Evolutionary conservation across 1,284 basidiomycete species (phyloP), one percentile per base, ranked within the genome.

Genomic region (Anthracocystis panici-leucophaei): DNA sequence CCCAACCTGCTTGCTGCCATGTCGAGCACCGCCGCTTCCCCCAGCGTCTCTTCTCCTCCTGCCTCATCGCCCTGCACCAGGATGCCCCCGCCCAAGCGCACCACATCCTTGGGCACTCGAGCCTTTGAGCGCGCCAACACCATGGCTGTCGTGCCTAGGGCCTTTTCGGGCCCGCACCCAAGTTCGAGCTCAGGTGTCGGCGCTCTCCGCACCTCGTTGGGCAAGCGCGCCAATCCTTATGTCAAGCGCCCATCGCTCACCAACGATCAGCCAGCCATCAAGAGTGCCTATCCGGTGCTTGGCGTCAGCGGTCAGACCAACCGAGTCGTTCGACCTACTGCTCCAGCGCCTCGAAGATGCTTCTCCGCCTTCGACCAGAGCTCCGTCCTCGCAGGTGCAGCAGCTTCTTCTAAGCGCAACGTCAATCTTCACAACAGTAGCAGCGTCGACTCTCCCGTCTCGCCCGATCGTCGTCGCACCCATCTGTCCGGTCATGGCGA

Each of bases 221-320:
- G 79, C 54, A 80, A 80, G 66, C 73, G 79, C 5, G 57, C 75
- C 50, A 80, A 80, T 42, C 79, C 79, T 8, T 79, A 80, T 57
- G 64, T 65, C 58, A 78, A 75, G 62, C 64, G 77, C 33, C 78
- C 75, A 16, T 70, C 70, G 52, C 60, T 73, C 27, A 46, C 42
- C 44, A 56, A 67, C 25, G 61, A 57, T 11, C 62, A 45, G 8
- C 46, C 51, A 8, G 48, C 65, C 25, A 45, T 70, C 58, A 68
- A 71, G 62, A 78, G 75, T 46, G 75, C 78, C n/a, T 75, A 73
- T 38, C 65, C 78, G 3, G 73, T 72, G 27, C 68, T 75, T 12
- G 76, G 69, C 16, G 54, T 67, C 48, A 52, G 50, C 46, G 65
- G 67, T 23, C 60, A 66, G 40, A 64, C 67, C 45, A 67, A 35